These are phyloP conservation scores for Alliaria petiolata DNA, from an alignment of 345 rosid genomes.

Conservation along the genomic window DNA sequence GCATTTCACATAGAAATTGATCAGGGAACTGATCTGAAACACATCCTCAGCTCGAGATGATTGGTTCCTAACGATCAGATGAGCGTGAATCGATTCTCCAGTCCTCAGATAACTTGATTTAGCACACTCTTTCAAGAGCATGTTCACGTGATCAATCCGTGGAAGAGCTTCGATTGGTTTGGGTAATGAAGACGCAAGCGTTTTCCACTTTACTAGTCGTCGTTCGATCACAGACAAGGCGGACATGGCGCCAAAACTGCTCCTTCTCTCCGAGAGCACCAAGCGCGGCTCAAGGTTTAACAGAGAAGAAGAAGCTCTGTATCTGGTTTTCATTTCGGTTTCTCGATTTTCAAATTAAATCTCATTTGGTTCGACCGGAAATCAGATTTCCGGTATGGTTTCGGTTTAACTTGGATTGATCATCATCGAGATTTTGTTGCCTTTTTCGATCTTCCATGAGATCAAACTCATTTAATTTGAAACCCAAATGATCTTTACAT, in stretches of 20 bases:
- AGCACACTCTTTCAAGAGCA: slow-evolving; percentile 50
- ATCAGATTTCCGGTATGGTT: background rate
- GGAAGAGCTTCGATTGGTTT: background rate
- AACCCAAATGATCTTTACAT: background rate
- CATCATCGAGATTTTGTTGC: background rate
- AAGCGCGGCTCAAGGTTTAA: background rate
- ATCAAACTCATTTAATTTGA: too few species aligned
- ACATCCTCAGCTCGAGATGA: background rate
- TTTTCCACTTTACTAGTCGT: background rate
- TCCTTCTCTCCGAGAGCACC: background rate
- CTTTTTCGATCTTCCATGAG: too few species aligned
- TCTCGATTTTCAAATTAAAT: background rate
- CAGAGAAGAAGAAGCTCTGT: background rate
- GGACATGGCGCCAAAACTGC: slow-evolving; percentile 18
- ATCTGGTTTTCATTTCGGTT: background rate
- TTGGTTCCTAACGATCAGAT: slow-evolving; percentile 36
- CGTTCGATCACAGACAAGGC: slow-evolving; percentile 21
- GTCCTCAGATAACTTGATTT: slow-evolving; percentile 36
- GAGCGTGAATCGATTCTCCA: slow-evolving; percentile 62
- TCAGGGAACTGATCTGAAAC: slow-evolving; percentile 42
- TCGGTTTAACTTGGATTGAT: background rate
- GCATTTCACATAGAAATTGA: slow-evolving; percentile 59
- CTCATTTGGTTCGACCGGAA: background rate
- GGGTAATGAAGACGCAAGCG: slow-evolving; percentile 1
- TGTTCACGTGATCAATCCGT: slow-evolving; percentile 21